Base-by-base conservation (phyloP, 306 rosid genomes). In the Citrullus colocynthis region DNA sequence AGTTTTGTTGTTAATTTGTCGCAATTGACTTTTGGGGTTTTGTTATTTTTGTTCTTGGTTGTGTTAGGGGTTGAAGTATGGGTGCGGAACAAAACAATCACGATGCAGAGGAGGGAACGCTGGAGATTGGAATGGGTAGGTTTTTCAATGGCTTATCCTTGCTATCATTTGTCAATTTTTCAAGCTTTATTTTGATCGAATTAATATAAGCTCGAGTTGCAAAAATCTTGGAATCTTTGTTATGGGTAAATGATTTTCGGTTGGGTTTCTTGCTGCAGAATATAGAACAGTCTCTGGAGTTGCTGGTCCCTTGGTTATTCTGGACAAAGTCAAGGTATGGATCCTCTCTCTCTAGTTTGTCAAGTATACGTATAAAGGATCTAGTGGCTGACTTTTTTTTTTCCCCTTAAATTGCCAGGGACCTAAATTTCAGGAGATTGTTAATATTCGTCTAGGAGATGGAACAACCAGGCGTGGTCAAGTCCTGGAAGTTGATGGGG, bases 221-320 rank as follows among this genome's bases (percentile, higher is more conserved):
- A 12, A 24, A 21, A 39, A 6, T 36, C 39, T 57, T 39, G 20
- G 36, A 57, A 39, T 1, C 24, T 75, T 55, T 75, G 62, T 75
- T 49, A 34, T 51, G 12, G 3, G 62, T 11, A n/a, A 59, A 80
- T 69, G 61, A 82, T 51, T 81, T 55, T 71, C 54, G 49, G 48
- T 74, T 57, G 63, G 84, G 73, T 17, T 77, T 72, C 54, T 55
- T 72, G 39, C 80, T 84, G 86, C 97, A 96, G 99, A 96, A 86
- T 96, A 96, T 80, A 88, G 99, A 88, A 96, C 99, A 57, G 98
- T 96, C 58, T 96, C 99, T 42, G 99, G 99, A 66, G 99, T 96
- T 84, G 99, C 99, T 72, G 99, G 99, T 81, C 99, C 99, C 4
- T 84, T 96, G 87, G 99, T 96, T 74, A 96, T 96, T 81, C 98